Evolutionary conservation across 805 yeast genomes (phyloP).

Genomic region (Candida tibetensis): DNA sequence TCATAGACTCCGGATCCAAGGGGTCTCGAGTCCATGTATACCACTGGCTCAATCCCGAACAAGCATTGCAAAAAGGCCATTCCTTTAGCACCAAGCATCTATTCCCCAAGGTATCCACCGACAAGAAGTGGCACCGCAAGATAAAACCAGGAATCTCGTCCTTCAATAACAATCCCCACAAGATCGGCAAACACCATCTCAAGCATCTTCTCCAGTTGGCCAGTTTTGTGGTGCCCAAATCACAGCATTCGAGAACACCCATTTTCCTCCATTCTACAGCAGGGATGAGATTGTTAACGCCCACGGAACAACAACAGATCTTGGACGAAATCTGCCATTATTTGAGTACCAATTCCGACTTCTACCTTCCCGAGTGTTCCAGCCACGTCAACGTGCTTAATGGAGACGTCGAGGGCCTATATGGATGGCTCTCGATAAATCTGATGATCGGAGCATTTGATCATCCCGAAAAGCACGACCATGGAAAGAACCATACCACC

Average conservation of each 20-base stretch:
- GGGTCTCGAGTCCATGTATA: slow-evolving; percentile 63
- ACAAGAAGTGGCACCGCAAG: slow-evolving; percentile 48
- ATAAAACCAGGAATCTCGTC: slow-evolving; percentile 58
- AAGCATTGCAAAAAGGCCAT: slow-evolving; percentile 19
- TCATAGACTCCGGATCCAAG: slow-evolving; percentile 65
- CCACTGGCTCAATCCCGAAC: slow-evolving; percentile 47
- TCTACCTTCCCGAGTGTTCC: slow-evolving; percentile 59
- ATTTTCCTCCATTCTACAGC: slow-evolving; percentile 69
- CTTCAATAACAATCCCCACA: slow-evolving; percentile 46
- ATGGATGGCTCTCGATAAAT: slow-evolving; percentile 66
- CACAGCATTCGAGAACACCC: slow-evolving; percentile 63
- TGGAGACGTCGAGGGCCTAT: slow-evolving; percentile 65
- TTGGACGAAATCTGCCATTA: slow-evolving; percentile 50
- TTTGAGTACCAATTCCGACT: slow-evolving; percentile 44
- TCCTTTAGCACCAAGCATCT: slow-evolving; percentile 1
- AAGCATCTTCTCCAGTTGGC: slow-evolving; percentile 48
- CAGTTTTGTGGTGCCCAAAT: slow-evolving; percentile 51
- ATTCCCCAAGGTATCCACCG: slow-evolving; percentile 32
- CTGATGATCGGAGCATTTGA: slow-evolving; percentile 49
- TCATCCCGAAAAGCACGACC: slow-evolving; percentile 33
- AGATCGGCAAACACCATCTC: slow-evolving; percentile 52
- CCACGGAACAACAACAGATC: slow-evolving; percentile 47
- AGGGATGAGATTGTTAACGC: slow-evolving; percentile 59
- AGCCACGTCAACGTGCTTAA: slow-evolving; percentile 58
- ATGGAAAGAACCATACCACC: slow-evolving; percentile 45